phyloP scores from a whole-genome alignment of 1,284 basidiomycete species.

The Boletus semigastroideus region DNA sequence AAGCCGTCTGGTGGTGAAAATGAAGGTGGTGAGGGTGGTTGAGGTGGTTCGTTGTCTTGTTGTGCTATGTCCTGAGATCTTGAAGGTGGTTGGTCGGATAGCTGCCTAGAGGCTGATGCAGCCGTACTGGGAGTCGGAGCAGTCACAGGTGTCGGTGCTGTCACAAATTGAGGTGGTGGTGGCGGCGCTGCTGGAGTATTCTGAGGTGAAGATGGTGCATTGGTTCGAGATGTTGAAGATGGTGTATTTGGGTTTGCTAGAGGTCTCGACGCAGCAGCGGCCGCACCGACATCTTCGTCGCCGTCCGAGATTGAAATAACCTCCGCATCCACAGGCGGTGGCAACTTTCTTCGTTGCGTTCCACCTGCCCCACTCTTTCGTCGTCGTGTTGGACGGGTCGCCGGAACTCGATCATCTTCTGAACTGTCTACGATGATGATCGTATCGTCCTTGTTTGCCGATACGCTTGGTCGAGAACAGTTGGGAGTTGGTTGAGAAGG shows the following conservation, averaged over 20 bases:
- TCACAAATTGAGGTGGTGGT: neutral
- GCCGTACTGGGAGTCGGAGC: neutral
- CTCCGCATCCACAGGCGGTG: constrained; percentile 18
- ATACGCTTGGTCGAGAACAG: neutral
- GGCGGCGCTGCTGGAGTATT: neutral
- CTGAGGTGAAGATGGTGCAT: neutral
- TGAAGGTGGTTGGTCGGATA: neutral
- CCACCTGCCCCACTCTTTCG: neutral
- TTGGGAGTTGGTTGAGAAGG: neutral
- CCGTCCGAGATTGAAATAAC: constrained; percentile 33
- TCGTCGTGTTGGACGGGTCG: constrained; percentile 1
- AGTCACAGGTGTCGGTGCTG: neutral
- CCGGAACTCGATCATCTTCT: constrained; percentile 8
- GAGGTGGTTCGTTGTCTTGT: neutral
- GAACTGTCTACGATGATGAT: constrained; percentile 29
- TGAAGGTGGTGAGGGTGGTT: neutral
- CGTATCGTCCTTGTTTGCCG: constrained; percentile 11
- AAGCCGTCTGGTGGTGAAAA: constrained; percentile 17
- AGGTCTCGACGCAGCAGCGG: neutral
- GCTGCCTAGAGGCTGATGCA: neutral
- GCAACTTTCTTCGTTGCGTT: constrained; percentile 1
- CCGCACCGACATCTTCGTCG: constrained; percentile 14
- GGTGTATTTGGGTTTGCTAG: neutral
- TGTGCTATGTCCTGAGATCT: neutral
- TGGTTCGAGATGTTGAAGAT: neutral